These are phyloP conservation scores for Fusarium sp. DNA, from an alignment of 2,329 filamentous ascomycete genomes.

Conservation along the genomic window DNA sequence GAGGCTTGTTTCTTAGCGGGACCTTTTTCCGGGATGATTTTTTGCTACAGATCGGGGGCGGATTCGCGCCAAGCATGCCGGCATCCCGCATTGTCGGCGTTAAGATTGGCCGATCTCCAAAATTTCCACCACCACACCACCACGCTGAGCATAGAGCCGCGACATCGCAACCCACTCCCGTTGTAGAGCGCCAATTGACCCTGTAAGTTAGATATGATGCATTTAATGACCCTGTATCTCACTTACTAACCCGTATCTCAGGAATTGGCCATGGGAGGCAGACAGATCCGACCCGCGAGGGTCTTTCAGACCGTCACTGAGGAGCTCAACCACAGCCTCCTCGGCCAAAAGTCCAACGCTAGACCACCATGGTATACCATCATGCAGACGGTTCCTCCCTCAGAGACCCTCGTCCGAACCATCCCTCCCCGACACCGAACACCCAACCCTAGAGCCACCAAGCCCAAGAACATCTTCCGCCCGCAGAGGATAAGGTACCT, in stretches of 20 bases:
- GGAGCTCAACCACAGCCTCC: constrained; percentile 57
- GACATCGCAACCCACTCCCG: constrained; percentile 28
- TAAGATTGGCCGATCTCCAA: constrained; percentile 50
- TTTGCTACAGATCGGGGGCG: constrained; percentile 37
- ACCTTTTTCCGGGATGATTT: constrained; percentile 40
- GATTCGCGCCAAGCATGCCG: constrained; percentile 38
- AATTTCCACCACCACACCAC: constrained; percentile 46
- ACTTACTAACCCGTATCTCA: constrained; percentile 11
- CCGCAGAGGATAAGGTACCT: constrained; percentile 83
- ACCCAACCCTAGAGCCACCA: constrained; percentile 57
- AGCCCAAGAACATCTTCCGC: constrained; percentile 81
- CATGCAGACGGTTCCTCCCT: constrained; percentile 66
- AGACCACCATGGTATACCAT: constrained; percentile 64
- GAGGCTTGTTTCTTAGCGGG: constrained; percentile 37
- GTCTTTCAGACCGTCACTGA: constrained; percentile 60
- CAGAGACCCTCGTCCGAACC: constrained; percentile 68
- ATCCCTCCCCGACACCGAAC: constrained; percentile 61
- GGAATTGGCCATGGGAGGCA: constrained; percentile 54
- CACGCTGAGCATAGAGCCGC: constrained; percentile 20
- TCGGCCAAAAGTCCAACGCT: constrained; percentile 50
- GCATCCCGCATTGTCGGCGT: constrained; percentile 41
- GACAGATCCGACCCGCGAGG: constrained; percentile 60
- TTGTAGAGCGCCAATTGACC: constrained; percentile 36
- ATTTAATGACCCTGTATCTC: background rate
- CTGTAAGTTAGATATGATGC: constrained; percentile 17